Evolutionary conservation across 805 yeast species (phyloP), one percentile per base, ranked within the genome.

Genomic region (Hagleromyces aurorensis): DNA sequence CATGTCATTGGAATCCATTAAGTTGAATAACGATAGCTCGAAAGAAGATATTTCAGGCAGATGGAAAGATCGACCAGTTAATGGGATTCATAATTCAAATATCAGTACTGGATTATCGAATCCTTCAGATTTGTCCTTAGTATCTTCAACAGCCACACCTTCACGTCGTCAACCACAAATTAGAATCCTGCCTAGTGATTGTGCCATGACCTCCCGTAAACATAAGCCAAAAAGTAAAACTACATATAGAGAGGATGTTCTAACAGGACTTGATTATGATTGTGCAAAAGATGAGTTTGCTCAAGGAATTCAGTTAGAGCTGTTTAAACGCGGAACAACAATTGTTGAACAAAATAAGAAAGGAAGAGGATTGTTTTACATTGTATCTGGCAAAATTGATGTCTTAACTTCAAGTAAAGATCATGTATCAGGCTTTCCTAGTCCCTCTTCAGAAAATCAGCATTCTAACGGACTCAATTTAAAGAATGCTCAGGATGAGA

Each of bases 301-400:
- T 1, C 67, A 72, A 21, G 64, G 61, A 6, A 52, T 89, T 19
- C 75, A 77, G 30, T 59, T 87, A 6, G 59, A 69, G 36, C 67
- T 60, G 39, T 63, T 65, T 35, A 59, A 67, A 8, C 65, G 75
- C 17, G 82, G 75, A 4, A 52, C 75, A 1, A 62, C 64, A 1
- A 44, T 89, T 2, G 72, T 81, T 7, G 67, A 73, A 31, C 82
- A 81, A 37, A 74, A 78, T 28, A 70, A 75, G 9, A 65, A 69
- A 27, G 73, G 78, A 26, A 72, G 77, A 1, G 98, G 97, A 0
- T 52, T 89, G 8, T 84, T 65, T 49, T 89, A 79, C 47, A 77
- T 89, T 4, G 70, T 89, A 28, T 79, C 78, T 32, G 98, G 98
- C 2, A 45, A 65, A 4, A 57, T 89, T 20, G 85, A 80, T 23